phyloP scores from a whole-genome alignment of 139 green algal species.

The Auxenochlorella protothecoides region DNA sequence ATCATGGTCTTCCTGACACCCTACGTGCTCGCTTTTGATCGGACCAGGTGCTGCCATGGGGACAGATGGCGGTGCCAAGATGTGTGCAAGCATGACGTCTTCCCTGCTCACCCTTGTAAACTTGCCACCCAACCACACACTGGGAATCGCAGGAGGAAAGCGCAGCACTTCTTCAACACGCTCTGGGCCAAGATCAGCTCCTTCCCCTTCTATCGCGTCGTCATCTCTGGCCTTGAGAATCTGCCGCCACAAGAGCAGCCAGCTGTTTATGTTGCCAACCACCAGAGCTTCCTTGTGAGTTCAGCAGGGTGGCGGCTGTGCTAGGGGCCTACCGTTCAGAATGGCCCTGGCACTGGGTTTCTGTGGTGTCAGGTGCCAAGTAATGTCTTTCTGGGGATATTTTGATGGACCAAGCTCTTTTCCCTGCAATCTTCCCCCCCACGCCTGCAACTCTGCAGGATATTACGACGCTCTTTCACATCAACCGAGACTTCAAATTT shows the following conservation, averaged over 20 bases:
- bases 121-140: not conserved
- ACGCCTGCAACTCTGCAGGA: conserved; percentile 39
- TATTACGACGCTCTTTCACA: conserved; percentile 85
- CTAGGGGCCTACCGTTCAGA: no score
- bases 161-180: conserved; percentile 85
- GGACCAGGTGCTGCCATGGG: not conserved
- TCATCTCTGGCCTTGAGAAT: conserved; percentile 77
- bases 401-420: no score
- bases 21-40: not conserved
- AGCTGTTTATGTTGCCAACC: conserved; percentile 94
- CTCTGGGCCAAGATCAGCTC: conserved; percentile 84
- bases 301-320: not conserved
- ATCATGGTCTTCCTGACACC: not conserved
- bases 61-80: not conserved
- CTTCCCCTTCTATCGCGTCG: conserved; percentile 66
- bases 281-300: conserved; percentile 85
- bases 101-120: not conserved
- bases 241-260: conserved; percentile 57
- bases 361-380: no score
- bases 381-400: no score
- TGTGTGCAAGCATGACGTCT: not conserved
- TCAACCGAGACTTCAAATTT: conserved; percentile 92
- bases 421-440: no score
- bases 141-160: conserved; percentile 27
- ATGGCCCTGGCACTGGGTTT: no score